Evolutionary conservation across 176 grass and related monocot species (phyloP).

Genomic region (Elaeis guineensis): DNA sequence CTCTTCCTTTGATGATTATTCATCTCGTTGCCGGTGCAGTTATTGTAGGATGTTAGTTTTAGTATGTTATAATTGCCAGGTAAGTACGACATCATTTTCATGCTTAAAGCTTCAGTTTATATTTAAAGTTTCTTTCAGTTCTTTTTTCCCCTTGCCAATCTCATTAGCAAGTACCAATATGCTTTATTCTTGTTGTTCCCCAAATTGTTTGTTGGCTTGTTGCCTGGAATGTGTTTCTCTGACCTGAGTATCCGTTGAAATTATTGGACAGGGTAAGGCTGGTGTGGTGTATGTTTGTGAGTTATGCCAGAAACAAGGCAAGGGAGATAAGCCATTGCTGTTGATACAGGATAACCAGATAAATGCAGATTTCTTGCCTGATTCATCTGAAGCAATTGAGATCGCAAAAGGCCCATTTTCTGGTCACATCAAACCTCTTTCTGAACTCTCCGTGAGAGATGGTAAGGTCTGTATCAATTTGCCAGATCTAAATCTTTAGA

Average conservation of each 20-base stretch:
- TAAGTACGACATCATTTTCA: conserved; percentile 10
- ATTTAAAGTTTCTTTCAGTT: no score
- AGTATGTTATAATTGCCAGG: conserved; percentile 61
- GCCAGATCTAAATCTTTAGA: no score
- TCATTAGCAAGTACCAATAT: background rate
- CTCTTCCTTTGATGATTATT: conserved; percentile 80
- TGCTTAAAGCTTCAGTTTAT: conserved; percentile 2
- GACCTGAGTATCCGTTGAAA: background rate
- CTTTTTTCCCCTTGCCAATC: background rate
- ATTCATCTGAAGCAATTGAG: conserved; percentile 24
- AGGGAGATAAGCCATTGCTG: conserved; percentile 24
- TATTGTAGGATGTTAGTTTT: conserved; percentile 81
- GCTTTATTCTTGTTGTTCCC: background rate
- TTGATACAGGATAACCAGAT: conserved; percentile 21
- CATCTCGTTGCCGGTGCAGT: conserved; percentile 56
- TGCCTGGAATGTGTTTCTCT: background rate
- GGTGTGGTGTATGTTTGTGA: conserved; percentile 56
- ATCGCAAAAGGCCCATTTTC: conserved; percentile 15
- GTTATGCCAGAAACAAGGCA: conserved; percentile 58
- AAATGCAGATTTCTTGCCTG: conserved; percentile 21
- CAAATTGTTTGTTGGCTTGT: background rate
- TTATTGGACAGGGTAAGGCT: conserved; percentile 28
- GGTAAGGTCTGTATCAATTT: conserved; percentile 91
- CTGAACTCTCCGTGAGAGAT: conserved; percentile 26
- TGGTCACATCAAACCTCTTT: conserved; percentile 15